Percentiles rank a stretch among this genome's conserved stretches.
phyloP scores from a whole-genome alignment of 805 yeast species.

The Hanseniaspora guilliermondii region DNA sequence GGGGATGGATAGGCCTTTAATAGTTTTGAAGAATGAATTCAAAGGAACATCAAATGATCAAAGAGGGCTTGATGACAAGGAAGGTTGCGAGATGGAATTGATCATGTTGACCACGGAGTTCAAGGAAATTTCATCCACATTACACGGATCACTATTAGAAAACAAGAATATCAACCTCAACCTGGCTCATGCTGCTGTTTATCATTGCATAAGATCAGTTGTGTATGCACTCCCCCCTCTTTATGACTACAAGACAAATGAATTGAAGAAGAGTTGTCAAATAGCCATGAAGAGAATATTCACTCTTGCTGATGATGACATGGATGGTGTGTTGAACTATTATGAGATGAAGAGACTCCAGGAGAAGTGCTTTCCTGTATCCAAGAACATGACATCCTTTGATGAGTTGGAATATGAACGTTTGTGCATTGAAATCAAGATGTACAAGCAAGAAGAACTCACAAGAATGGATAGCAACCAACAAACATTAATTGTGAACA shows the following conservation, averaged over 20 bases:
- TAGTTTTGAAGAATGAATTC: constrained; percentile 73
- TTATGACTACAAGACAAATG: constrained; percentile 82
- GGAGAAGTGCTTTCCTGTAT: constrained; percentile 56
- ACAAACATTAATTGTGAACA: constrained; percentile 16
- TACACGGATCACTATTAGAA: constrained; percentile 71
- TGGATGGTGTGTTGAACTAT: constrained; percentile 68
- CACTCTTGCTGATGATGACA: constrained; percentile 76
- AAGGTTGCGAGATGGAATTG: constrained; percentile 7
- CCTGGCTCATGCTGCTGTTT: constrained; percentile 42
- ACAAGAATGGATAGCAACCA: constrained; percentile 17
- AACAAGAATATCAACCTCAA: not conserved
- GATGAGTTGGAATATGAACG: constrained; percentile 33
- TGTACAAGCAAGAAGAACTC: constrained; percentile 21
- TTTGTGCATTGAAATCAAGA: not conserved
- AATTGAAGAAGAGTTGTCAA: constrained; percentile 61
- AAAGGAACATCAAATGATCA: constrained; percentile 28
- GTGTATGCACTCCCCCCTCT: constrained; percentile 87
- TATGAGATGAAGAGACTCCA: constrained; percentile 62
- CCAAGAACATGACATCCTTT: constrained; percentile 29
- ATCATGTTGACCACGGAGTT: constrained; percentile 28
- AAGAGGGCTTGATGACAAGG: not conserved
- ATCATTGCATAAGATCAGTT: constrained; percentile 84
- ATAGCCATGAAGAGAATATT: constrained; percentile 72
- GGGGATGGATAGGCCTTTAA: constrained; percentile 91
- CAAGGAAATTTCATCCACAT: constrained; percentile 48